Conservation (phyloP, 2,329 filamentous ascomycete genomes). For the Ascochyta fabae region DNA sequence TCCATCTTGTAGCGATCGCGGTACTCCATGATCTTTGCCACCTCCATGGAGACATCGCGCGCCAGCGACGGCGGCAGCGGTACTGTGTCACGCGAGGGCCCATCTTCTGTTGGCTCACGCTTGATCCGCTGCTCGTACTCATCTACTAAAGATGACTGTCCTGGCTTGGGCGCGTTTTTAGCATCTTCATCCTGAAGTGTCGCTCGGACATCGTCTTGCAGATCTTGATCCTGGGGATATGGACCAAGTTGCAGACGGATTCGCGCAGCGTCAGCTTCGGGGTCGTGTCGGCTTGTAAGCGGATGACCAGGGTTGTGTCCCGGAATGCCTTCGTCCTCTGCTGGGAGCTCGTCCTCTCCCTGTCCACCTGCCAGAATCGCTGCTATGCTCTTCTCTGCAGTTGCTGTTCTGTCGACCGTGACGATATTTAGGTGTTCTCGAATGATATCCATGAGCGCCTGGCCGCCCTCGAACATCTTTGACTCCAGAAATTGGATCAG, state of each 20-base stretch:
- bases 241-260: constrained; percentile 76
- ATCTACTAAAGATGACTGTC: constrained; percentile 77
- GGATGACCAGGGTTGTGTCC: constrained; percentile 71
- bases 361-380: constrained; percentile 63
- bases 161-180: constrained; percentile 73
- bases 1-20: constrained; percentile 91
- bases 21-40: constrained; percentile 91
- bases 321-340: constrained; percentile 72
- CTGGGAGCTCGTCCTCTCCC: constrained; percentile 62
- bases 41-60: constrained; percentile 90
- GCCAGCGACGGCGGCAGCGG: constrained; percentile 88
- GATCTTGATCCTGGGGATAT: constrained; percentile 80
- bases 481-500: constrained; percentile 88
- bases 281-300: constrained; percentile 64
- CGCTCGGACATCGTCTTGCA: constrained; percentile 84
- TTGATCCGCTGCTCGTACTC: constrained; percentile 90
- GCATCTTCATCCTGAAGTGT: constrained; percentile 86
- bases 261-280: constrained; percentile 58
- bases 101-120: constrained; percentile 86
- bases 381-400: constrained; percentile 65
- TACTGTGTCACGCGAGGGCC: constrained; percentile 76
- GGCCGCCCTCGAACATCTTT: constrained; percentile 81
- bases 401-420: constrained; percentile 62
- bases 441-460: constrained; percentile 77
- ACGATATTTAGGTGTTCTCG: constrained; percentile 65